Conservation (phyloP, 208 protist species). For the Novymonas esmeraldas region DNA sequence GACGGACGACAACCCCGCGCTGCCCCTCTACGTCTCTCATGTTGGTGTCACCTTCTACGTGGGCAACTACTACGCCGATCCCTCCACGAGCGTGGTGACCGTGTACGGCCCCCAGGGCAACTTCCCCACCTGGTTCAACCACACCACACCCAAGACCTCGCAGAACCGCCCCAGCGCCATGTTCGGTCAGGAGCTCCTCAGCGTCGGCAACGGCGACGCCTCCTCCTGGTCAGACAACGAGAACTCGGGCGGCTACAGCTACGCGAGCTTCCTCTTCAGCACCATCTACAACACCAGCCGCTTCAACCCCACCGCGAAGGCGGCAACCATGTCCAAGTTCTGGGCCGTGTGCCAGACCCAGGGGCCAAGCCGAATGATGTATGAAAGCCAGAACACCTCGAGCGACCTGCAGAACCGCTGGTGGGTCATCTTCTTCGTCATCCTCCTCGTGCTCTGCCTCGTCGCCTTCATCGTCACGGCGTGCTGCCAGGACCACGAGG, state of each 20-base stretch:
- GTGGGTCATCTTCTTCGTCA: constrained; percentile 41
- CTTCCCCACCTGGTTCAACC: constrained; percentile 22
- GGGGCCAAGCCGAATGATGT: constrained; percentile 18
- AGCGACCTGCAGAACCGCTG: constrained; percentile 30
- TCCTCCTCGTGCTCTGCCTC: constrained; percentile 32
- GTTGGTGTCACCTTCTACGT: constrained; percentile 37
- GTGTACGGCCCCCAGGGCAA: constrained; percentile 1
- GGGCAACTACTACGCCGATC: constrained; percentile 24
- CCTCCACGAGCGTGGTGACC: neutral
- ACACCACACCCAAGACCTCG: neutral
- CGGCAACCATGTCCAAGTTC: constrained; percentile 17
- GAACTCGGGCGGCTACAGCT: constrained; percentile 36
- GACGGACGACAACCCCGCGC: constrained; percentile 22
- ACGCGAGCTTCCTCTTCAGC: constrained; percentile 22
- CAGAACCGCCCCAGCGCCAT: constrained; percentile 22
- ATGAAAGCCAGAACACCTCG: constrained; percentile 25
- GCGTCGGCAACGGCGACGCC: constrained; percentile 13
- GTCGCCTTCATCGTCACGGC: constrained; percentile 33
- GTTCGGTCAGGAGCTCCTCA: constrained; percentile 26
- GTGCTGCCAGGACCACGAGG: constrained; percentile 48
- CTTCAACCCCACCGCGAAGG: constrained; percentile 10
- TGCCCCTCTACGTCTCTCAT: constrained; percentile 4
- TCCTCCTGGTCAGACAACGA: constrained; percentile 41
- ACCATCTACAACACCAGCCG: constrained; percentile 2
- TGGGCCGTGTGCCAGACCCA: constrained; percentile 41